Percentiles rank a stretch among this genome's conserved stretches.
phyloP scores from a whole-genome alignment of 2,329 filamentous ascomycete genomes.

The Colletotrichum sidae region DNA sequence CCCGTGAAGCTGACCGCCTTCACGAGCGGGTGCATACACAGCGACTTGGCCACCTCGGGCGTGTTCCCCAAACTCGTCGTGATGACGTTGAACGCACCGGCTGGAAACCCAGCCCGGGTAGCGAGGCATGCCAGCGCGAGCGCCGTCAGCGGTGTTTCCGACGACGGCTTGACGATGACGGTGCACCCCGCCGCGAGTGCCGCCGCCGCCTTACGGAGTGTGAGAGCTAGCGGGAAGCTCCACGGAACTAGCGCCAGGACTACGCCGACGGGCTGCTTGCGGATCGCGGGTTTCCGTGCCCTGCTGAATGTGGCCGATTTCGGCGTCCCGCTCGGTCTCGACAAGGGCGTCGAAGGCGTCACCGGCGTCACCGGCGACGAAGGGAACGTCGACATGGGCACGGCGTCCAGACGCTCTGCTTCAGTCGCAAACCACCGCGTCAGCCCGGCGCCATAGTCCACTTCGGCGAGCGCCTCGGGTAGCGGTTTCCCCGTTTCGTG shows the following conservation, averaged over 20 bases:
- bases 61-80: slow-evolving; percentile 76
- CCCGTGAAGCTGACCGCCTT: slow-evolving; percentile 84
- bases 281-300: slow-evolving; percentile 4
- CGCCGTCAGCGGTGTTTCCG: slow-evolving; percentile 40
- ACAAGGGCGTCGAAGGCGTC: slow-evolving; percentile 6
- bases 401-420: slow-evolving; percentile 57
- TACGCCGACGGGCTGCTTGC: slow-evolving; percentile 49
- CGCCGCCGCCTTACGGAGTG: slow-evolving; percentile 59
- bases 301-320: background rate
- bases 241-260: slow-evolving; percentile 52
- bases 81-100: slow-evolving; percentile 79
- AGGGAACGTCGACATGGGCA: slow-evolving; percentile 59
- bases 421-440: slow-evolving; percentile 68
- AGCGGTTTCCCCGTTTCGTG: slow-evolving; percentile 69
- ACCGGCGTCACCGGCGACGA: slow-evolving; percentile 4
- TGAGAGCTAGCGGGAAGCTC: slow-evolving; percentile 71
- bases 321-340: background rate
- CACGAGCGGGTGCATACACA: slow-evolving; percentile 75
- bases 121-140: slow-evolving; percentile 71
- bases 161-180: slow-evolving; percentile 64
- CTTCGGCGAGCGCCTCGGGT: slow-evolving; percentile 63
- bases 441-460: slow-evolving; percentile 66
- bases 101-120: slow-evolving; percentile 78
- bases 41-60: slow-evolving; percentile 63
- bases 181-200: slow-evolving; percentile 80